Percentiles rank a stretch among this genome's conserved stretches.
These are phyloP conservation scores for Ophiocordyceps robertsii DNA, from an alignment of 2,329 filamentous ascomycete species.

Conservation along the genomic window DNA sequence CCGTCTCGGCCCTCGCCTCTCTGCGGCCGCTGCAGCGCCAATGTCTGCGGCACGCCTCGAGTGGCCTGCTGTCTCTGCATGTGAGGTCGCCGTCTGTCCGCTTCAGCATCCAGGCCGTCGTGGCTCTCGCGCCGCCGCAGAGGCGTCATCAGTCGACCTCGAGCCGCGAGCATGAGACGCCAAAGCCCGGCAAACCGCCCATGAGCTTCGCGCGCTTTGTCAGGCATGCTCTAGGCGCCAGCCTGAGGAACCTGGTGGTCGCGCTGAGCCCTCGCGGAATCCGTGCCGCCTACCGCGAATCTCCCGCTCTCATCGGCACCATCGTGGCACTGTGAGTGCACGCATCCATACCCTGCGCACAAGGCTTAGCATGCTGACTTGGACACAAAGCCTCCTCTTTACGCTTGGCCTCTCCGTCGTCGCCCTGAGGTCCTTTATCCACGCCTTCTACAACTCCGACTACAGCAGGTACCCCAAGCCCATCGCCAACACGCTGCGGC, in stretches of 20 bases:
- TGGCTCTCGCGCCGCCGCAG: conserved; percentile 14
- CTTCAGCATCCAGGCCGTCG: conserved; percentile 13
- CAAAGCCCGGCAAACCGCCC: conserved; percentile 10
- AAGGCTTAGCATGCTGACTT: not conserved
- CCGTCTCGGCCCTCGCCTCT: conserved; percentile 18
- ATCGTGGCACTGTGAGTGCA: conserved; percentile 17
- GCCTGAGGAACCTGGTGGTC: conserved; percentile 19
- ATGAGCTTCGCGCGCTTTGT: conserved; percentile 18
- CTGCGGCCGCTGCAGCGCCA: conserved; percentile 17
- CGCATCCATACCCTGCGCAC: not conserved
- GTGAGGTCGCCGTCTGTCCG: conserved; percentile 14
- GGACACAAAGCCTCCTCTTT: conserved; percentile 5
- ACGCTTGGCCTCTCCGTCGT: conserved; percentile 16
- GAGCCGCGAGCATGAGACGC: not conserved
- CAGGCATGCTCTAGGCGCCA: conserved; percentile 16
- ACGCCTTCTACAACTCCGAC: conserved; percentile 40
- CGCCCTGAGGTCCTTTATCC: conserved; percentile 31
- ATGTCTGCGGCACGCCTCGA: conserved; percentile 14
- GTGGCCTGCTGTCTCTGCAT: conserved; percentile 19
- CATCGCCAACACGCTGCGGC: conserved; percentile 65
- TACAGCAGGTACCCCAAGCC: conserved; percentile 51
- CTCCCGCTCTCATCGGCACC: conserved; percentile 15
- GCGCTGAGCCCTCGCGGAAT: conserved; percentile 22
- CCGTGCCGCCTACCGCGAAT: conserved; percentile 18
- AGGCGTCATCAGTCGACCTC: conserved; percentile 14